A percentile compares a stretch with the other conserved stretches of the same genome.
These are phyloP conservation scores for Cyclostephanos invisitatus DNA, from an alignment of 108 stramenopile genomes.

Conservation along the genomic window DNA sequence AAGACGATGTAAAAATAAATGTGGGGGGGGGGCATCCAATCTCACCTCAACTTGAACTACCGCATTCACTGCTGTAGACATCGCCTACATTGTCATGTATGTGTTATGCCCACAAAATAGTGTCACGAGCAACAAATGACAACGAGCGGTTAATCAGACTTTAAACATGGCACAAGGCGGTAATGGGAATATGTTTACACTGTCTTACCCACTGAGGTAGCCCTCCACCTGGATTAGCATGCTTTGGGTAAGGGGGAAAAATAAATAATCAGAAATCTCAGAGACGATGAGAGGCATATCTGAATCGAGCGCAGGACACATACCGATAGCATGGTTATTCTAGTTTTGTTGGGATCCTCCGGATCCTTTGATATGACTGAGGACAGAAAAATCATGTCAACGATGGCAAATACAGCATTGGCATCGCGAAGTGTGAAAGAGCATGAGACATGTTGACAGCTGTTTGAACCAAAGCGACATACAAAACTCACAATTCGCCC, in stretches of 20 bases:
- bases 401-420: constrained; percentile 4
- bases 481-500: constrained; percentile 64
- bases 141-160: no score
- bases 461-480: background rate
- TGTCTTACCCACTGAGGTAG: constrained; percentile 59
- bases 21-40: no score
- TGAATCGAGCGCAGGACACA: background rate
- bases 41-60: constrained; percentile 82
- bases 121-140: background rate
- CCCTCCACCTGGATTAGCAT: constrained; percentile 61
- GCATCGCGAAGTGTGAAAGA: background rate
- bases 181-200: background rate
- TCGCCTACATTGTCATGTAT: constrained; percentile 55
- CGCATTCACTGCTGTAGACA: constrained; percentile 77
- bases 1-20: no score
- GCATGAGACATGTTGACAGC: background rate
- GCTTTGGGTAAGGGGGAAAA: background rate
- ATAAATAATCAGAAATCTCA: no score
- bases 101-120: constrained; percentile 23
- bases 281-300: no score
- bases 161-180: background rate
- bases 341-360: constrained; percentile 76
- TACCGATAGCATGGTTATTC: constrained; percentile 46
- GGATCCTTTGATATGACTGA: constrained; percentile 69
- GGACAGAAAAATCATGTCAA: background rate